Evolutionary conservation across 2,329 filamentous ascomycete genomes (phyloP).

Genomic region (Colletotrichum sp.): DNA sequence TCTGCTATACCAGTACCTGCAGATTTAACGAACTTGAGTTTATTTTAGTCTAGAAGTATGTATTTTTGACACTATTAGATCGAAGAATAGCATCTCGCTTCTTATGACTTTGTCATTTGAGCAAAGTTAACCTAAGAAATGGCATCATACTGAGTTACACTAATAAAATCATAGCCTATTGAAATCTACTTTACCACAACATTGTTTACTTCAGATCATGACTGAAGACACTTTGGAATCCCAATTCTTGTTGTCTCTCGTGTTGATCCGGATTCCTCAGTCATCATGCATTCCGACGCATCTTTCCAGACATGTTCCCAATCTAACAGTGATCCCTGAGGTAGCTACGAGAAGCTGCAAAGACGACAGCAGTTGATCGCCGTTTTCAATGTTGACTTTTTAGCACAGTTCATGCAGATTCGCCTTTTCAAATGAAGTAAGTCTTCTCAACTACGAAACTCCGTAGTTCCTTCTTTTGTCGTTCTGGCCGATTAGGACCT

Average conservation of each 20-base stretch:
- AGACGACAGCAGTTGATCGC: not conserved
- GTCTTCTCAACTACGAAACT: not conserved
- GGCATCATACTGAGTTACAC: not conserved
- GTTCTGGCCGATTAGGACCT: not conserved
- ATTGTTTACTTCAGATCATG: rapidly evolving
- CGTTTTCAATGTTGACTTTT: not conserved
- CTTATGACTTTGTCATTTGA: not conserved
- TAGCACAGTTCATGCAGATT: not conserved
- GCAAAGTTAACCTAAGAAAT: not conserved
- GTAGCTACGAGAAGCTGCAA: not conserved
- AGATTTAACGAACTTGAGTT: not conserved
- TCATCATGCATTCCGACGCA: not conserved
- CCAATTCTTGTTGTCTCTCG: not conserved
- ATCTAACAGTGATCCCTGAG: not conserved
- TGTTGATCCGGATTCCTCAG: not conserved
- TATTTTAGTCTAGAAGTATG: not conserved
- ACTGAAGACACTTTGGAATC: not conserved
- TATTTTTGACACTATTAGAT: not conserved
- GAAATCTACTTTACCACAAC: not conserved
- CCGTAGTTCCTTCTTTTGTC: not conserved
- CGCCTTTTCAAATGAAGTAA: not conserved
- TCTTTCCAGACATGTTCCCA: not conserved
- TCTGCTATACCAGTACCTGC: not conserved
- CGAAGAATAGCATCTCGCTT: rapidly evolving
- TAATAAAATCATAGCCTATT: not conserved